phyloP scores from a whole-genome alignment of 805 yeast genomes.

The Priceomyces carsonii region DNA sequence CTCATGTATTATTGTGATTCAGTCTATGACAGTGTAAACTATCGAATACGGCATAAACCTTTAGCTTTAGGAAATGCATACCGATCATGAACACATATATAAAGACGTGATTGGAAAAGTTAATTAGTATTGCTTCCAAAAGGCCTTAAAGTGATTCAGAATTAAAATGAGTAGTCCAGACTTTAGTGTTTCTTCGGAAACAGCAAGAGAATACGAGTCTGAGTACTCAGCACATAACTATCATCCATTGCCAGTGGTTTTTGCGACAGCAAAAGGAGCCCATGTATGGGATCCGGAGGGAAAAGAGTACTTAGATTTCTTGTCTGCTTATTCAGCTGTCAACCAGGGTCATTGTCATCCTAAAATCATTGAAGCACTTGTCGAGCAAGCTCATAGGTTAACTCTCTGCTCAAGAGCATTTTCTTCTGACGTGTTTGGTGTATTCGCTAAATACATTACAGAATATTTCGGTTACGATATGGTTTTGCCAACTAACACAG shows the following conservation, averaged over 20 bases:
- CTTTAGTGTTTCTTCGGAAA: constrained; percentile 57
- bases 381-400: constrained; percentile 81
- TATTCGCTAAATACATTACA: constrained; percentile 82
- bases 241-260: constrained; percentile 95
- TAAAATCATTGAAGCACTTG: constrained; percentile 77
- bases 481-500: constrained; percentile 97
- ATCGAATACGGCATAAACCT: too few species aligned
- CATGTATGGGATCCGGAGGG: constrained; percentile 99
- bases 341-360: constrained; percentile 99
- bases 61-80: too few species aligned
- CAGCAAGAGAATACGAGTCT: constrained; percentile 68
- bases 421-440: constrained; percentile 84
- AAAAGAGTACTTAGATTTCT: constrained; percentile 85
- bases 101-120: too few species aligned
- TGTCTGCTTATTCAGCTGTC: constrained; percentile 95
- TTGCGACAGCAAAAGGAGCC: constrained; percentile 84
- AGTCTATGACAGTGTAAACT: too few species aligned
- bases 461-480: constrained; percentile 88
- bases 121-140: too few species aligned
- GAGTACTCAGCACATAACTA: constrained; percentile 94
- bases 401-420: constrained; percentile 93
- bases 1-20: too few species aligned
- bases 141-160: too few species aligned
- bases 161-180: constrained; percentile 27
- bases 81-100: too few species aligned